These are phyloP conservation scores for Ajuga chamaepitys DNA, from an alignment of 257 asterid genomes.

Conservation along the genomic window DNA sequence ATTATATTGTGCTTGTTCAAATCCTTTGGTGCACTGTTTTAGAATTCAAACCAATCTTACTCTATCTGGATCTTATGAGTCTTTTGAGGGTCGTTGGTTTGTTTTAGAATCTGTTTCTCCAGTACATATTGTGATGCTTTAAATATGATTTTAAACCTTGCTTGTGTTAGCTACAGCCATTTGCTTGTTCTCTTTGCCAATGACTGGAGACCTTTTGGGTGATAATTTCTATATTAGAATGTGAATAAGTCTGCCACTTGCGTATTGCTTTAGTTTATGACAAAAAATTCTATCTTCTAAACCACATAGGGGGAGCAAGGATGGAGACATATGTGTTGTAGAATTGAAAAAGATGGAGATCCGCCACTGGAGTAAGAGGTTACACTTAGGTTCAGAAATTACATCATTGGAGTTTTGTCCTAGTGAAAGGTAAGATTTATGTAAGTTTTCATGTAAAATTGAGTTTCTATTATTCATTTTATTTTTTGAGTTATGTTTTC, in stretches of 20 bases:
- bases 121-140: neutral
- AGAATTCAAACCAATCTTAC: neutral
- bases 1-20: neutral
- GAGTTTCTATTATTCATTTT: neutral
- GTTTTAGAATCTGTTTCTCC: neutral
- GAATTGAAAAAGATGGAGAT: slow-evolving; percentile 87
- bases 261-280: neutral
- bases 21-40: neutral
- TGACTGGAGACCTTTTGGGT: neutral
- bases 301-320: slow-evolving; percentile 86
- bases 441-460: neutral
- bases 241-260: neutral
- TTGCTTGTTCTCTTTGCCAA: neutral
- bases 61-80: neutral
- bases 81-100: neutral
- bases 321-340: slow-evolving; percentile 84
- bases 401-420: slow-evolving; percentile 84
- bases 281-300: slow-evolving; percentile 6
- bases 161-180: neutral
- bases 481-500: neutral
- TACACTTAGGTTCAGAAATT: slow-evolving; percentile 76
- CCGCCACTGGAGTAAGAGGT: slow-evolving; percentile 74
- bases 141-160: neutral
- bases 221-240: neutral
- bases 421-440: slow-evolving; percentile 63